Base-by-base conservation (phyloP, 768 basidiomycete genomes). In the Auricularia heimuer region DNA sequence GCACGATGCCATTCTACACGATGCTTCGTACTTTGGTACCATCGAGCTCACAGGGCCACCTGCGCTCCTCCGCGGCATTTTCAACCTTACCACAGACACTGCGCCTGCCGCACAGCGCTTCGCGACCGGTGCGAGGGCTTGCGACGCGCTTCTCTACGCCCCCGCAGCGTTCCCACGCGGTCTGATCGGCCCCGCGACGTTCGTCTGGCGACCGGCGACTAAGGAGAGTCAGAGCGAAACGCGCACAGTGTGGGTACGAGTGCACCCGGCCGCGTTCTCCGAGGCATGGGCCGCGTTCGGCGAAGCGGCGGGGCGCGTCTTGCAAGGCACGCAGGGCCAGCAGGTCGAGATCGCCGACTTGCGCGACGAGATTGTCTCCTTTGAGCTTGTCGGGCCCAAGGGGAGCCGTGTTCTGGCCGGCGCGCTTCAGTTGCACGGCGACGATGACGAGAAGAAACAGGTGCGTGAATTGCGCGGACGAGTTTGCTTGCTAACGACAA, bases 351-450 rank as follows among this genome's bases (percentile, higher is more conserved):
- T 95, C 16, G 79, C 81, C 6, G 90, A 95, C 72, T 73, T 94
- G 61, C 78, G 88, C 64, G 85, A 84, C 1, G 82, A 85, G 61
- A 69, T 93, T 54, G 90, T 90, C 67, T 80, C 86, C 4, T 96
- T 96, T 69, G 95, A 98, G 73, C 83, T 98, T 39, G 89, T 90
- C 79, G 96, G 96, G 2, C 92, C 92, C 3, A 89, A 85, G 71
- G 81, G 90, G 0, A 90, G 82, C 63, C 88, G 90, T 71, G 83
- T 94, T 11, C 63, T 83, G 35, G 69, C 69, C 35, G 75, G 77
- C 8, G 77, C 78, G 14, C 37, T 82, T 14, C 39, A 42, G 39
- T 14, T 42, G 8, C 39, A 42, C 8, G 39, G 39, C 21, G 37
- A 58, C 54, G 54, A 18, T 8, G 54, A 10, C 54, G 54, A 54